Evolutionary conservation across 306 rosid genomes (phyloP), one percentile per base, ranked within the genome.

Genomic region (Cicer arietinum): DNA sequence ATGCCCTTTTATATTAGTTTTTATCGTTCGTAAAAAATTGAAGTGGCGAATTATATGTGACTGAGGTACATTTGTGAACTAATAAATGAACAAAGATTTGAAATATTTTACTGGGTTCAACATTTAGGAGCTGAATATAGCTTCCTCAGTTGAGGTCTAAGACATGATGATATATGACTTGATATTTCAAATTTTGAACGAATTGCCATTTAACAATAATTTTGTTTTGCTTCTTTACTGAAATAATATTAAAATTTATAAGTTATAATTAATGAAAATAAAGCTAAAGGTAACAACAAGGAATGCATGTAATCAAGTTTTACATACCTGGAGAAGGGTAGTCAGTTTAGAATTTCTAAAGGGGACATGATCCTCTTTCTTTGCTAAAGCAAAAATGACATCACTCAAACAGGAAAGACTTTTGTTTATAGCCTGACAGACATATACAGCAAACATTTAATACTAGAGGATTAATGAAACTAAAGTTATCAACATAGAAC

Each of bases 351-450:
- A 94, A 78, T 94, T 91, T 88, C 98, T 88, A 8, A 87, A 94
- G 6, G 98, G 98, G 41, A 94, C 86, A 41, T 94, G 98, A 51
- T 94, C 96, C 37, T 91, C 96, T 87, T 89, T 94, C 89, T 88
- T 94, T 18, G 91, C 98, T 88, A 91, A 79, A 51, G 98, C 87
- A 83, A 89, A 91, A 84, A 94, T 94, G 20, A 91, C 98, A 75
- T 94, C 97, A 44, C 96, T 90, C 78, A 94, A 80, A 11, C 87
- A 87, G 6, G 98, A 92, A 50, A 94, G 78, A 81, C 98, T 94
- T 84, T 86, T 90, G 72, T 94, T 94, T 52, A 94, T 94, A 8
- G 96, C 96, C 99, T 94, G 87, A 48, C 51, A 69, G 13, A 54
- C 1, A 73, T 30, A 53, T 58, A 60, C 66, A 22, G 13, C 11